phyloP scores from a whole-genome alignment of 2,329 filamentous ascomycete species.

The Calonectria multiphialidica region DNA sequence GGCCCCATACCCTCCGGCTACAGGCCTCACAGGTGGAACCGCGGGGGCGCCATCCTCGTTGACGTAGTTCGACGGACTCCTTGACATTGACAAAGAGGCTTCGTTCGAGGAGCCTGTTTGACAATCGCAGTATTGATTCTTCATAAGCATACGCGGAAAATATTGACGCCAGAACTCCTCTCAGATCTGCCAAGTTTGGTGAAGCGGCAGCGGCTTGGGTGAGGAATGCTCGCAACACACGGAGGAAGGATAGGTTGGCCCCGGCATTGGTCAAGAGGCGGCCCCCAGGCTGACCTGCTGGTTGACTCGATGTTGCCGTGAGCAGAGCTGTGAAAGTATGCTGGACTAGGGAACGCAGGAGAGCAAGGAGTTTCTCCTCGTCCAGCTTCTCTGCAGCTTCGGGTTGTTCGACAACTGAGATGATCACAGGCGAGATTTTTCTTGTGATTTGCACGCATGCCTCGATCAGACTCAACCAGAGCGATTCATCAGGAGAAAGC shows the following conservation, averaged over 20 bases:
- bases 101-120: constrained; percentile 87
- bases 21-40: constrained; percentile 92
- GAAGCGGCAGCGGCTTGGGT: constrained; percentile 84
- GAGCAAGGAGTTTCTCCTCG: constrained; percentile 70
- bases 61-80: constrained; percentile 78
- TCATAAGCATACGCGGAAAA: constrained; percentile 98
- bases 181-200: constrained; percentile 87
- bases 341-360: constrained; percentile 85
- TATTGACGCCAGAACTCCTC: constrained; percentile 86
- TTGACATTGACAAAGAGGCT: constrained; percentile 89
- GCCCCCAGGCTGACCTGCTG: constrained; percentile 47
- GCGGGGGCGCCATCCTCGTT: constrained; percentile 89
- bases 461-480: constrained; percentile 74
- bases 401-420: constrained; percentile 45
- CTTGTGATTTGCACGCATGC: constrained; percentile 73
- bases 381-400: constrained; percentile 56
- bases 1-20: constrained; percentile 86
- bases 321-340: constrained; percentile 91
- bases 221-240: constrained; percentile 89
- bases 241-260: constrained; percentile 84
- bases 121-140: constrained; percentile 86
- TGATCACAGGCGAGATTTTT: constrained; percentile 69
- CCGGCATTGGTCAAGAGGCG: constrained; percentile 53
- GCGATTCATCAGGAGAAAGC: constrained; percentile 65
- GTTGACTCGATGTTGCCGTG: constrained; percentile 74